These are phyloP conservation scores for Capsaspora owczarzaki DNA, from an alignment of 78 protist species.

Conservation along the genomic window DNA sequence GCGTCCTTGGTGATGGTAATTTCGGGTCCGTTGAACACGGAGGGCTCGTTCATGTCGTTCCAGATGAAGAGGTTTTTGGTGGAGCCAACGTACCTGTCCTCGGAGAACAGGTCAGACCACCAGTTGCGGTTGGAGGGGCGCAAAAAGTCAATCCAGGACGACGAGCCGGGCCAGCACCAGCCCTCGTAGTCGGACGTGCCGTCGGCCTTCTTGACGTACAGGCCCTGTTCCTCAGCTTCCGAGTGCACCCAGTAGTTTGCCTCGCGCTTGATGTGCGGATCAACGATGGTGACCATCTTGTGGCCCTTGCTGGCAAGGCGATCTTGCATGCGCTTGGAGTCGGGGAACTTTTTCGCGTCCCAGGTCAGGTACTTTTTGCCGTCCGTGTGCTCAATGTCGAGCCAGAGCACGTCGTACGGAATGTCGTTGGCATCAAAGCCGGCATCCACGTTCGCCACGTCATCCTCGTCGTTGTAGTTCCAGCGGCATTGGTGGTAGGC, in stretches of 20 bases:
- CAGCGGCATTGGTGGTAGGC: conserved; percentile 99
- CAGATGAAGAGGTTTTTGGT: conserved; percentile 78
- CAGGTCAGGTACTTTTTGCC: conserved; percentile 96
- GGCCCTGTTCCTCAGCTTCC: conserved; percentile 57
- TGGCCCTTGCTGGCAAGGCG: conserved; percentile 28
- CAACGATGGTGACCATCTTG: conserved; percentile 89
- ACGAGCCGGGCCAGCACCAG: conserved; percentile 96
- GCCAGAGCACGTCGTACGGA: conserved; percentile 97
- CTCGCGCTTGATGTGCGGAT: conserved; percentile 93
- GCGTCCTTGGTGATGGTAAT: conserved; percentile 89
- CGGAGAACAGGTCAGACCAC: conserved; percentile 79
- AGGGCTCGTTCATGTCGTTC: conserved; percentile 98
- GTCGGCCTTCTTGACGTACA: conserved; percentile 68
- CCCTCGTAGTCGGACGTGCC: conserved; percentile 81
- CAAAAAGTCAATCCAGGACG: conserved; percentile 85
- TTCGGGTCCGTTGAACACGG: conserved; percentile 96
- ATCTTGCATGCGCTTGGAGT: conserved; percentile 69
- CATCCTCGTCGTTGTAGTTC: conserved; percentile 87
- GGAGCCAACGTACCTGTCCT: conserved; percentile 70
- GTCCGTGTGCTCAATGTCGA: conserved; percentile 99
- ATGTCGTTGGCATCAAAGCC: conserved; percentile 75
- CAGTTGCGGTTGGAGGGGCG: conserved; percentile 65
- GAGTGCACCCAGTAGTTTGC: conserved; percentile 71
- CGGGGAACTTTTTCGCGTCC: conserved; percentile 84
- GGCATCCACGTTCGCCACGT: conserved; percentile 54